Evolutionary conservation across 495 filamentous ascomycete species (phyloP), one percentile per base, ranked within the genome.

Genomic region (Hypoxylon fuscum): DNA sequence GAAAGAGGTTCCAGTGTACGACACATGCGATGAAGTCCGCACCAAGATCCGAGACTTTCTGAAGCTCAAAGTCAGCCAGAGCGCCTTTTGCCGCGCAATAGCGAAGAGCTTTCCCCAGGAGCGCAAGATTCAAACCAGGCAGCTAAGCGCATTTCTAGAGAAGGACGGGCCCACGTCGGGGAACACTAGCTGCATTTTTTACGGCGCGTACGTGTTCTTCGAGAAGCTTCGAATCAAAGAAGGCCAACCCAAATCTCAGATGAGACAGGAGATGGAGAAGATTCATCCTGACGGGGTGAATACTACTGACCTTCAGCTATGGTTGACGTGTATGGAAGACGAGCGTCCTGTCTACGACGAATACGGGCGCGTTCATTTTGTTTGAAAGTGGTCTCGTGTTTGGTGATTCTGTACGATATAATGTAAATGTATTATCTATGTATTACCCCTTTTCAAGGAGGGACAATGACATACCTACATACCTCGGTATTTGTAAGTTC

Each of bases 141-240:
- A 55, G 22, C 74, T 81, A 6, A 65, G 56, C 17, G 57, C 62
- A 10, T 85, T 84, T 52, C 72, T 79, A 49, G 60, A 53, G 2
- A 77, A 79, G 69, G 79, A 75, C 22, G 80, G 81, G 1, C 59
- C 76, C 0, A 60, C 65, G 46, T 68, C 62, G 2, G 80, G 82
- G 3, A 78, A 79, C 37, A 77, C 72, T 5, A 74, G 51, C 21
- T 49, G 43, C 4, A 72, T 76, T 1, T 83, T 72, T 65, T 82
- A 81, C 50, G 76, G 72, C 17, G 68, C 66, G 4, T 84, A 85
- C 61, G 70, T 75, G 3, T 81, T 72, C 53, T 83, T 85, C 48
- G 83, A 85, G 73, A 87, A 83, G 72, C 49, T 83, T 62, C 59
- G 81, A 10, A 61, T 84, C 8, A 67, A 71, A 32, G 74, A 82